Base-by-base conservation (phyloP, 1,139 yeast genomes). In the Blastobotrys serpentis region DNA sequence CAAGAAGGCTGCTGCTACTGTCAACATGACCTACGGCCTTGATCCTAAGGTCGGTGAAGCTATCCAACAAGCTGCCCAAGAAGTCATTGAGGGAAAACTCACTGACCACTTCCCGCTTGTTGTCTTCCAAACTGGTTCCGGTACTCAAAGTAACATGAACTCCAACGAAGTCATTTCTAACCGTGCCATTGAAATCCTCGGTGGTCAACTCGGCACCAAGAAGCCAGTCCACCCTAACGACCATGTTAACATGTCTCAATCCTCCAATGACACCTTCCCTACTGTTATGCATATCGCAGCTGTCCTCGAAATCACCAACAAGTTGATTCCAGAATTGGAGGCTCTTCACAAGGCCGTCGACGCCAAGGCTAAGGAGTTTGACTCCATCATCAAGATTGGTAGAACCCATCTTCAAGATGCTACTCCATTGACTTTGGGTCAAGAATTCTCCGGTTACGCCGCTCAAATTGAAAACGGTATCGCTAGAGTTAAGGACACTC, bases 281-380 rank as follows among this genome's bases (percentile, higher is more conserved):
- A 90, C 98, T 30, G 98, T 92, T 51, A 92, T 92, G 98, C 98
- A 92, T 75, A 92, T 92, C 72, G 98, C 98, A 47, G 97, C 98
- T 25, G 96, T 90, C 53, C 78, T 86, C 45, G 96, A 92, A 74
- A 86, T 92, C 72, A 75, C 84, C 49, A 66, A 78, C 62, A 74
- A 76, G 46, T 77, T 94, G 68, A 62, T 92, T 48, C 98, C 98
- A 30, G 86, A 88, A 63, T 76, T 92, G 64, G 76, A 79, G 52
- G 76, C 75, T 47, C 81, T 92, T 64, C 86, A 86, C 70, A 87
- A 84, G 63, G 77, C 96, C 22, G 74, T 94, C 58, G 78, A 79
- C 51, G 77, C 70, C 56, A 92, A 92, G 75, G 68, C 90, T 43
- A 81, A 84, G 47, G 97, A 90, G 74, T 92, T 92, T 68, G 70